Conservation (phyloP, 208 protist genomes). For the Crithidia acanthocephali region DNA sequence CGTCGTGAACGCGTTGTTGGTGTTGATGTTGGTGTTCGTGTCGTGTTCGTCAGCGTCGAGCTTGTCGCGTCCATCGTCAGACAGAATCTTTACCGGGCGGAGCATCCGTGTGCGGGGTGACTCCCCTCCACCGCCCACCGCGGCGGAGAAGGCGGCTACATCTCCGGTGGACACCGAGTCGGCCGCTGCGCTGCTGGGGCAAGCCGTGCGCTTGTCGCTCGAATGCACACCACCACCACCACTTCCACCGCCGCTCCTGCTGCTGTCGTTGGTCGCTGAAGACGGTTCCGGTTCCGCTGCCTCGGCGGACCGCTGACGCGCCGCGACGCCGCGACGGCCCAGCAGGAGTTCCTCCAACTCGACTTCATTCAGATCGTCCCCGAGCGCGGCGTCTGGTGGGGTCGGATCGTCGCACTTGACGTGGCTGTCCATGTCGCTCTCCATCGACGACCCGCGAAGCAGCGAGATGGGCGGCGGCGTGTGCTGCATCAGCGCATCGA, state of each 20-base stretch:
- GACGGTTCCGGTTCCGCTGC: background rate
- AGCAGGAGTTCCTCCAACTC: slow-evolving; percentile 1
- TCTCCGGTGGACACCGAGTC: background rate
- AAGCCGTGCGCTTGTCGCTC: no score
- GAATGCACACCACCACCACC: background rate
- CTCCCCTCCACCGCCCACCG: no score
- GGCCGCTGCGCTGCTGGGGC: background rate
- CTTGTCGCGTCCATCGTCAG: background rate
- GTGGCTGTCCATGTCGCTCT: background rate
- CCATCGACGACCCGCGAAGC: background rate
- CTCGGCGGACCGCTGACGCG: background rate
- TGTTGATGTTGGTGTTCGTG: background rate
- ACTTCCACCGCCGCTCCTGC: background rate
- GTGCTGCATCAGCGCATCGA: background rate
- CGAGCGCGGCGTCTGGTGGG: background rate
- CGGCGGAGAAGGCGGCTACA: slow-evolving; percentile 2
- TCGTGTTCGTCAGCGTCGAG: background rate
- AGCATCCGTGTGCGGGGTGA: slow-evolving; percentile 14
- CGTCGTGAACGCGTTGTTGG: background rate
- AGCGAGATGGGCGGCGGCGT: background rate
- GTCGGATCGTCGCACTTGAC: background rate
- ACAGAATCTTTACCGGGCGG: background rate
- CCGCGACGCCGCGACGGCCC: background rate
- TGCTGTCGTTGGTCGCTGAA: slow-evolving; percentile 16
- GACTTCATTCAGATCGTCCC: background rate